Base-by-base conservation (phyloP, 148 eudicot genomes). In the Vaccinium darrowii region DNA sequence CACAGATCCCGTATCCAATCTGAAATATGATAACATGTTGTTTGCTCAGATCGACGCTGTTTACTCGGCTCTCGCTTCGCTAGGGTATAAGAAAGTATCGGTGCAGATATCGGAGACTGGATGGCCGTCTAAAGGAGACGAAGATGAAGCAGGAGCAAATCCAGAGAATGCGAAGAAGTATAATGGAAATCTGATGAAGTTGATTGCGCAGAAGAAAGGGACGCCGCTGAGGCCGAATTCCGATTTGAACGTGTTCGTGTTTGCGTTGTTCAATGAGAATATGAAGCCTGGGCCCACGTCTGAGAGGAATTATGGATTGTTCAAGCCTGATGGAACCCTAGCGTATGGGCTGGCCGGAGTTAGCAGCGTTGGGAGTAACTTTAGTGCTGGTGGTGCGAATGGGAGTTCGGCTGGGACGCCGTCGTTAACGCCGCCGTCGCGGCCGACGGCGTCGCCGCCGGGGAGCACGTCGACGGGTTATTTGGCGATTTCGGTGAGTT, bases 51-150 rank as follows among this genome's bases (percentile, higher is more conserved):
- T 95, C 19, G 98, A 95, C 33, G 96, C 98, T 2, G 95, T 92
- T 4, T 90, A 95, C 57, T 86, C 90, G 0, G 95, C 98, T 3
- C 82, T 93, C 82, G 92, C 88, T 0, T 33, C 82, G 3, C 62
- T 85, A 0, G 93, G 90, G 69, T 93, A 54, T 80, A 86, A 88
- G 86, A 93, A 86, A 12, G 88, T 93, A 2, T 62, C 86, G 3
- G 88, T 95, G 5, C 92, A 92, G 86, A 87, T 95, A 12, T 95
- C 98, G 9, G 97, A 95, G 85, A 93, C 98, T 0, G 98, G 98
- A 18, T 95, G 98, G 98, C 98, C 98, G 13, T 93, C 98, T 1
- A 94, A 92, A 60, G 98, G 96, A 1, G 97, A 95, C 78, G 86
- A 83, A 8, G 95, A 95, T 33, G 98, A 93, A 83, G 83, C 88